phyloP scores from a whole-genome alignment of 108 stramenopile genomes.

The Fragilariopsis cylindrus region DNA sequence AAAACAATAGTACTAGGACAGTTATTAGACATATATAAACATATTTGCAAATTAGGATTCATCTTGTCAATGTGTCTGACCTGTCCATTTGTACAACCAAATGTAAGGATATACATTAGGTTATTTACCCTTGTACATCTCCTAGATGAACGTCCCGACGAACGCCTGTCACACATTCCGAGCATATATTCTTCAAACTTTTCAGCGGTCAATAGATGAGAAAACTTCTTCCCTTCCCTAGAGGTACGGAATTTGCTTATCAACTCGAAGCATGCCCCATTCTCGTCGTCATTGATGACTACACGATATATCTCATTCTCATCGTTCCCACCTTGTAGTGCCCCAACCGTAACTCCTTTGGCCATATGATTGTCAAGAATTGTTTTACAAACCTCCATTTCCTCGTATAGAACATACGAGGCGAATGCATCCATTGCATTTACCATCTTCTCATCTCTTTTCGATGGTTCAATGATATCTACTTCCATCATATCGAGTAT shows the following conservation, averaged over 20 bases:
- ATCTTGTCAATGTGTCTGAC: conserved; percentile 71
- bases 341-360: conserved; percentile 36
- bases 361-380: conserved; percentile 51
- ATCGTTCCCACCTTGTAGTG: conserved; percentile 59
- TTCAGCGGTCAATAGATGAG: conserved; percentile 32
- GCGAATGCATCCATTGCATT: conserved; percentile 48
- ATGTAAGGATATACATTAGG: conserved; percentile 65
- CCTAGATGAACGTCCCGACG: conserved; percentile 4
- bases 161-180: conserved; percentile 47
- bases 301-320: conserved; percentile 57
- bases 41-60: conserved; percentile 59
- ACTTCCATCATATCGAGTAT: conserved; percentile 11
- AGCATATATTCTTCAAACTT: conserved; percentile 61
- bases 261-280: conserved; percentile 27
- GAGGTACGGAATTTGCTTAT: conserved; percentile 22
- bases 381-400: conserved; percentile 30
- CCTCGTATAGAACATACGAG: conserved; percentile 46
- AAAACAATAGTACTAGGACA: conserved; percentile 67
- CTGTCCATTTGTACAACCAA: conserved; percentile 59
- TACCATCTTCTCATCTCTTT: conserved; percentile 40
- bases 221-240: conserved; percentile 21
- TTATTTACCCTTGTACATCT: conserved; percentile 47
- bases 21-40: conserved; percentile 57
- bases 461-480: conserved; percentile 1
- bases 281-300: conserved; percentile 21